phyloP scores from a whole-genome alignment of 2,329 filamentous ascomycete genomes.

The Cladosporium sp. region DNA sequence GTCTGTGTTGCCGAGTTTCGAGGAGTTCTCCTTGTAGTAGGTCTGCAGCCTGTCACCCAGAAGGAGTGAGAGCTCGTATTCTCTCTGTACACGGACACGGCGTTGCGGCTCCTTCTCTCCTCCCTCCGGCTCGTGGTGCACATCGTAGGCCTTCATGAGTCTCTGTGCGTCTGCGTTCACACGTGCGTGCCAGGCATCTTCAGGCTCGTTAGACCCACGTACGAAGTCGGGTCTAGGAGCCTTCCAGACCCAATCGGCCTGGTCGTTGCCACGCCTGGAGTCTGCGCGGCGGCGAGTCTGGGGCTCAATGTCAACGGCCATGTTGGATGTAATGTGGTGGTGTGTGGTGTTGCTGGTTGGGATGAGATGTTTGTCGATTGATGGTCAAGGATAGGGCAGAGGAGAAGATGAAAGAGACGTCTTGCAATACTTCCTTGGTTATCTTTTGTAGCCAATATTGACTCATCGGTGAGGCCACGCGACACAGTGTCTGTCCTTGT shows the following conservation, averaged over 20 bases:
- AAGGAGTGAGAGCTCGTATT: not conserved
- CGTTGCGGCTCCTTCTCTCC: conserved; percentile 6
- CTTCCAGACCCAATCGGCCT: conserved; percentile 6
- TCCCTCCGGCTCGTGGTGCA: not conserved
- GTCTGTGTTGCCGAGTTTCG: conserved; percentile 4
- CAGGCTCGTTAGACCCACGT: not conserved
- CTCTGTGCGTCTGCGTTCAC: conserved; percentile 1
- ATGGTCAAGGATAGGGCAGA: not conserved
- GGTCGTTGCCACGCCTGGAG: conserved; percentile 5
- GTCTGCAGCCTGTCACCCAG: not conserved
- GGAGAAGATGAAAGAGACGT: not conserved
- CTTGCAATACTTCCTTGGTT: not conserved
- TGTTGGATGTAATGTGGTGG: not conserved
- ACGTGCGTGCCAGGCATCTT: conserved; percentile 1
- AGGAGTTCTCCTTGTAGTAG: conserved; percentile 6
- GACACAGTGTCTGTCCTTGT: not conserved
- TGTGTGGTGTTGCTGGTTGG: not conserved
- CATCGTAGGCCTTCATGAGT: conserved; percentile 5
- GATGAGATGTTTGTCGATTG: not conserved
- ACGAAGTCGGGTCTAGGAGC: not conserved
- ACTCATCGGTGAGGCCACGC: conserved; percentile 7
- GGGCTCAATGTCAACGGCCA: conserved; percentile 6
- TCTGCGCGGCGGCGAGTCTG: conserved; percentile 2
- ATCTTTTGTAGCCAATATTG: not conserved
- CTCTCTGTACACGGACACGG: not conserved